Evolutionary conservation across 2,329 filamentous ascomycete species (phyloP).

Genomic region (Ophiostoma novo-ulmi): DNA sequence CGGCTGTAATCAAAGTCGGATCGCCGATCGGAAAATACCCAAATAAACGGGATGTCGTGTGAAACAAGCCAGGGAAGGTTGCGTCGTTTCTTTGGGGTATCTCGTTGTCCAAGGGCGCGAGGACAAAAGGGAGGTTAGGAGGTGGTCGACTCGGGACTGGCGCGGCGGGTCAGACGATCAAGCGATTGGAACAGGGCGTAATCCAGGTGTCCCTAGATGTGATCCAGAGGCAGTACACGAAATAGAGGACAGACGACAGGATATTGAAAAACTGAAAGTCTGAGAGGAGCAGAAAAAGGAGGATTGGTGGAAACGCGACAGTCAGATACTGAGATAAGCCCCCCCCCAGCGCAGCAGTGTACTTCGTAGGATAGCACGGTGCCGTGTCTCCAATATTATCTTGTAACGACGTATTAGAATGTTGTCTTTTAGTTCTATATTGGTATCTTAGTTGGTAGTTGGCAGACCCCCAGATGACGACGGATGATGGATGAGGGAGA

Average conservation of each 20-base stretch:
- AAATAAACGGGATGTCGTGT: slow-evolving; percentile 2
- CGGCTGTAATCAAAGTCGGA: background rate
- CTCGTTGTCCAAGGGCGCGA: slow-evolving; percentile 2
- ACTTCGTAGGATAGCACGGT: background rate
- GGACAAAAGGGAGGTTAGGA: slow-evolving; percentile 2
- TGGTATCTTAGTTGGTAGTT: background rate
- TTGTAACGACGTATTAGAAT: background rate
- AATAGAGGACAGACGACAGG: background rate
- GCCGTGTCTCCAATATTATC: slow-evolving; percentile 11
- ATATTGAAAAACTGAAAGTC: slow-evolving; percentile 7
- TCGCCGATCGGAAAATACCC: background rate
- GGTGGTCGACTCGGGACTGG: background rate
- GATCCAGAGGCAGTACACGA: background rate
- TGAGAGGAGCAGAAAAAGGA: slow-evolving; percentile 13
- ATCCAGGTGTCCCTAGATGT: background rate
- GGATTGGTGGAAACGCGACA: slow-evolving; percentile 15
- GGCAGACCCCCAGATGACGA: background rate
- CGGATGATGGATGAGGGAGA: background rate
- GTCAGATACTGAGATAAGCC: slow-evolving; percentile 16
- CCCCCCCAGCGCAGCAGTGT: background rate
- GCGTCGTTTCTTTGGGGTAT: background rate
- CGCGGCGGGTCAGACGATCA: slow-evolving; percentile 4
- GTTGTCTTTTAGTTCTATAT: background rate
- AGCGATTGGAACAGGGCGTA: background rate
- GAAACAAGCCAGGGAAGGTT: slow-evolving; percentile 10